Conservation (phyloP, 805 yeast genomes). For the Candida peoriensis region DNA sequence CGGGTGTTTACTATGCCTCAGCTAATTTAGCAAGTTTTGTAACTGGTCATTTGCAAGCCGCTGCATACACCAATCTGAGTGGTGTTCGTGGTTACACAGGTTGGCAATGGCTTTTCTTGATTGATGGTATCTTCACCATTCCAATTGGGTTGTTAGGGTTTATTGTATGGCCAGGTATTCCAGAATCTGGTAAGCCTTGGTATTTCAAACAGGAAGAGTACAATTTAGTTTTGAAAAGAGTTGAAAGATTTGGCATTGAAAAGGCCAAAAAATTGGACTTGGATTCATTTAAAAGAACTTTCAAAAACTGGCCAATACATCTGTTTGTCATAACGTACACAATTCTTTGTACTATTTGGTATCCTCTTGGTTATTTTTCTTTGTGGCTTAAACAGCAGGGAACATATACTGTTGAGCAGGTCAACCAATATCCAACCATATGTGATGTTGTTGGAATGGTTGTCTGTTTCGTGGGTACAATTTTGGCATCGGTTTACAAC, state of each 20-base stretch:
- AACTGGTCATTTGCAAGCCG: slow-evolving; percentile 6
- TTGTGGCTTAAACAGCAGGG: slow-evolving; percentile 5
- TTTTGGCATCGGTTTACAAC: slow-evolving; percentile 2
- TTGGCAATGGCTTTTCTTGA: slow-evolving; percentile 61
- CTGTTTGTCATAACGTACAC: slow-evolving; percentile 3
- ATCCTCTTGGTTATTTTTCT: slow-evolving; percentile 3
- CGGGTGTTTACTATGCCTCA: slow-evolving; percentile 16
- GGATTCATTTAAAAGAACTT: slow-evolving; percentile 3
- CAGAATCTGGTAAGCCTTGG: slow-evolving; percentile 7
- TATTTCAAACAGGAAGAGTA: background rate
- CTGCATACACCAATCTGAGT: slow-evolving; percentile 21
- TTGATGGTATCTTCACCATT: slow-evolving; percentile 8
- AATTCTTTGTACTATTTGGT: slow-evolving; percentile 2
- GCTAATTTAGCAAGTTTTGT: background rate
- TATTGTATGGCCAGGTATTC: slow-evolving; percentile 4
- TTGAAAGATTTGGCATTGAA: slow-evolving; percentile 4
- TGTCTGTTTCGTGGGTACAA: slow-evolving; percentile 3
- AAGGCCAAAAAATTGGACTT: slow-evolving; percentile 1
- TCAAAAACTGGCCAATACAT: slow-evolving; percentile 5
- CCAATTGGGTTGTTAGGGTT: slow-evolving; percentile 4
- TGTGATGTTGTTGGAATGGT: slow-evolving; percentile 3
- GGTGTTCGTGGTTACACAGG: slow-evolving; percentile 42
- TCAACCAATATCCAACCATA: slow-evolving; percentile 5
- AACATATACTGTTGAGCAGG: slow-evolving; percentile 3
- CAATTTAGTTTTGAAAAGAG: background rate